Base-by-base conservation (phyloP, 2,329 filamentous ascomycete genomes). In the Coniella vitis region DNA sequence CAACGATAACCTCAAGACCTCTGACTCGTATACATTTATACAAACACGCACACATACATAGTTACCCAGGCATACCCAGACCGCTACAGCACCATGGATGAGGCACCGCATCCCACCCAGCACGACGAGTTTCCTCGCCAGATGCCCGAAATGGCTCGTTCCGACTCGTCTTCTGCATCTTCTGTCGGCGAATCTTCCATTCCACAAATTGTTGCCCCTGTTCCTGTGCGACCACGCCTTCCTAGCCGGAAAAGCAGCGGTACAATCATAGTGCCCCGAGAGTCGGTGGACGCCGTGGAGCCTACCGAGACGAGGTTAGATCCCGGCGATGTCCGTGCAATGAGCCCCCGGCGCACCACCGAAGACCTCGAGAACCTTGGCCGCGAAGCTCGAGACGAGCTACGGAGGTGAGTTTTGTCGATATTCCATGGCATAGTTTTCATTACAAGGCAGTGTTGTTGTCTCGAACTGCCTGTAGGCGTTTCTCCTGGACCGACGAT, bases 331-430 rank as follows among this genome's bases (percentile, higher is more conserved):
- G 90, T 93, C 54, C 76, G 91, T 60, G 87, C 89, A 53, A 97
- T 98, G 91, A 96, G 90, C 64, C 91, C 91, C 2, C 76, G 91
- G 58, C 75, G 91, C 60, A 95, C 89, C 56, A 94, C 85, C 60
- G 89, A 93, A 61, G 91, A 97, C 63, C 79, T 96, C 47, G 87
- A 95, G 66, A 84, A 83, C 62, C 78, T 97, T 65, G 86, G 90
- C 58, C 83, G 87, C 60, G 87, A 91, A 61, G 89, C 90, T 34
- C 75, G 90, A 48, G 77, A 78, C 57, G 79, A 83, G 58, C 65
- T 84, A 56, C 74, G 75, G 65, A 74, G 68, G 81, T 81, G 55
- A 61, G 73, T 55, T n/a, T n/a, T n/a, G n/a, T n/a, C n/a, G n/a
- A n/a, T n/a, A n/a, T n/a, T n/a, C n/a, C n/a, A n/a, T n/a, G n/a